phyloP scores from a whole-genome alignment of 2,329 filamentous ascomycete species.

The Stylonectria norvegica region DNA sequence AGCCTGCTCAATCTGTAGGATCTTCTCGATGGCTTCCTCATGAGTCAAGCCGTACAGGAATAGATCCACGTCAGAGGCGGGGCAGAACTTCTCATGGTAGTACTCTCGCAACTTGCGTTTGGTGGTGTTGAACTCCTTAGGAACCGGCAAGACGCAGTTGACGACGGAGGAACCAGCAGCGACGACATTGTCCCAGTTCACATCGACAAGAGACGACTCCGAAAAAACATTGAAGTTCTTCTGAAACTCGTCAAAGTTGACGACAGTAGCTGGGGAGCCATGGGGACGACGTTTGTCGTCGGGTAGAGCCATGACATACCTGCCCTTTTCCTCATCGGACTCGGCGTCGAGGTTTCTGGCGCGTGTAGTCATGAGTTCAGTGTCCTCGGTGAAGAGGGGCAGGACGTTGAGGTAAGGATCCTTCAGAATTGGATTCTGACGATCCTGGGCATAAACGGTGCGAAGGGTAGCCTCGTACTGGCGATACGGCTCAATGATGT shows the following conservation, averaged over 20 bases:
- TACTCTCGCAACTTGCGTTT: conserved; percentile 66
- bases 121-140: conserved; percentile 55
- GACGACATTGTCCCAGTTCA: conserved; percentile 81
- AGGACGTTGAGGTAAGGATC: conserved; percentile 61
- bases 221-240: conserved; percentile 80
- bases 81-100: conserved; percentile 77
- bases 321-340: conserved; percentile 56
- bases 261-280: conserved; percentile 65
- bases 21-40: conserved; percentile 76
- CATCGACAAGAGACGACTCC: conserved; percentile 69
- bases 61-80: conserved; percentile 81
- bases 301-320: conserved; percentile 67
- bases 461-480: conserved; percentile 65
- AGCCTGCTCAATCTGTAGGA: conserved; percentile 73
- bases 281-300: conserved; percentile 58
- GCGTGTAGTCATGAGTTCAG: conserved; percentile 56
- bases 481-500: conserved; percentile 64
- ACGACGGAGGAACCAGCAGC: conserved; percentile 78
- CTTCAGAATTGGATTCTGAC: conserved; percentile 53
- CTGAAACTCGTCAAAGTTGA: conserved; percentile 66
- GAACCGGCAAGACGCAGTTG: conserved; percentile 72
- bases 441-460: conserved; percentile 66
- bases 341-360: conserved; percentile 59
- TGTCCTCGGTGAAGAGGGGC: conserved; percentile 60
- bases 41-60: conserved; percentile 80